Evolutionary conservation across 306 rosid species (phyloP).

Genomic region (Macrotyloma uniflorum): DNA sequence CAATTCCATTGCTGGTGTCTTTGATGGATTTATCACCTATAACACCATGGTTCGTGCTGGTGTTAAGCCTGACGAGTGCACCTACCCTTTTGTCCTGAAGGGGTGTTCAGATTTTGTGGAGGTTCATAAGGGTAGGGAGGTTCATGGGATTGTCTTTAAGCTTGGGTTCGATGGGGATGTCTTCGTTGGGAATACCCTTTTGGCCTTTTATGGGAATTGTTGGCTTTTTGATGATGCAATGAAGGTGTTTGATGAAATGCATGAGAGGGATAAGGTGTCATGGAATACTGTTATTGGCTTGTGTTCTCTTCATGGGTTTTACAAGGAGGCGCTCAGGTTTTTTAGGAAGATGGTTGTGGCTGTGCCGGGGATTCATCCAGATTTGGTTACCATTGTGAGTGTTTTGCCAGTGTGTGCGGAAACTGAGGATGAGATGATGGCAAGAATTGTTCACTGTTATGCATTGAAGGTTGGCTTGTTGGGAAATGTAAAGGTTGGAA

Average conservation of each 20-base stretch:
- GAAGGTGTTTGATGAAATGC: conserved; percentile 79
- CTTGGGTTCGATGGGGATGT: conserved; percentile 65
- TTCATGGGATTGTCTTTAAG: conserved; percentile 73
- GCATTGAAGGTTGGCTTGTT: conserved; percentile 74
- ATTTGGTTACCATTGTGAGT: conserved; percentile 64
- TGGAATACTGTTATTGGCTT: conserved; percentile 78
- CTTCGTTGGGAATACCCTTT: conserved; percentile 79
- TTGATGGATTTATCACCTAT: conserved; percentile 58
- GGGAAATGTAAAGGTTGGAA: conserved; percentile 56
- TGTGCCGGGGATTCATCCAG: conserved; percentile 46
- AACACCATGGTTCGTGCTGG: conserved; percentile 68
- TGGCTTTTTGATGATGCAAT: conserved; percentile 47
- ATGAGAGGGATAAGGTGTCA: conserved; percentile 71
- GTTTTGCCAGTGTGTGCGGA: conserved; percentile 70
- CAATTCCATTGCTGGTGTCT: conserved; percentile 53
- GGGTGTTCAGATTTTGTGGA: conserved; percentile 60
- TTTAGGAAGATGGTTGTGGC: conserved; percentile 55
- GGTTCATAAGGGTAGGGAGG: conserved; percentile 68
- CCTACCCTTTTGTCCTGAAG: conserved; percentile 79
- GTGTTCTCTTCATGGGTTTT: conserved; percentile 56
- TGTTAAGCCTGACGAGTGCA: conserved; percentile 67
- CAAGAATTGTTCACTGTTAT: conserved; percentile 66
- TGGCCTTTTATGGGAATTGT: conserved; percentile 63
- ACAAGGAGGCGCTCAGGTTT: conserved; percentile 46
- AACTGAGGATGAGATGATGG: conserved; percentile 54